A percentile compares a stretch with the other conserved stretches of the same genome.
phyloP scores from a whole-genome alignment of 176 grass and related monocot genomes.

The Ananas comosus region DNA sequence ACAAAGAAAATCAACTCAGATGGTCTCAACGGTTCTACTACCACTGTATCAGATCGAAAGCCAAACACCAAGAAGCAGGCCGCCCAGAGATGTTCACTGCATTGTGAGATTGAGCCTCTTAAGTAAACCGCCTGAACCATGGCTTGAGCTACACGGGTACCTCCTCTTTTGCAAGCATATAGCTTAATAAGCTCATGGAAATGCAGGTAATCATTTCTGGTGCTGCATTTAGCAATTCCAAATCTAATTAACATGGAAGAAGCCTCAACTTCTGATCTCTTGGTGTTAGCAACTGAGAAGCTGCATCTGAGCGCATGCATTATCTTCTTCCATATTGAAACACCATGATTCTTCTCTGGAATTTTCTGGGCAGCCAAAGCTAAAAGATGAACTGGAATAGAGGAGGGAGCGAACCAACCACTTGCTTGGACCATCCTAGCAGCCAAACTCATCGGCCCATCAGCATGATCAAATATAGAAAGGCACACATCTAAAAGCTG shows the following conservation, averaged over 20 bases:
- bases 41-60: conserved; percentile 65
- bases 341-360: conserved; percentile 51
- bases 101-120: conserved; percentile 70
- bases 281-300: conserved; percentile 46
- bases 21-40: conserved; percentile 50
- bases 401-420: conserved; percentile 75
- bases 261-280: conserved; percentile 89
- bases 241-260: conserved; percentile 83
- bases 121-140: conserved; percentile 73
- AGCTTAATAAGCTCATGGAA: conserved; percentile 80
- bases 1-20: conserved; percentile 69
- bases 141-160: conserved; percentile 42
- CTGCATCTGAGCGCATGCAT: conserved; percentile 42
- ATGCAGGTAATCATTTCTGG: conserved; percentile 54
- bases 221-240: conserved; percentile 67
- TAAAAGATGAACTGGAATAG: conserved; percentile 60
- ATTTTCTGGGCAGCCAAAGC: conserved; percentile 80
- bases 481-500: conserved; percentile 81
- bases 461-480: conserved; percentile 93
- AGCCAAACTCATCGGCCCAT: conserved; percentile 76
- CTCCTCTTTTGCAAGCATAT: conserved; percentile 66
- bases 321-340: conserved; percentile 63
- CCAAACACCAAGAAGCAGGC: conserved; percentile 80
- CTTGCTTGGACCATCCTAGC: conserved; percentile 79
- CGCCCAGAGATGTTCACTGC: conserved; percentile 76